Base-by-base conservation (phyloP, 2,329 filamentous ascomycete genomes). In the Diplodia mutila region DNA sequence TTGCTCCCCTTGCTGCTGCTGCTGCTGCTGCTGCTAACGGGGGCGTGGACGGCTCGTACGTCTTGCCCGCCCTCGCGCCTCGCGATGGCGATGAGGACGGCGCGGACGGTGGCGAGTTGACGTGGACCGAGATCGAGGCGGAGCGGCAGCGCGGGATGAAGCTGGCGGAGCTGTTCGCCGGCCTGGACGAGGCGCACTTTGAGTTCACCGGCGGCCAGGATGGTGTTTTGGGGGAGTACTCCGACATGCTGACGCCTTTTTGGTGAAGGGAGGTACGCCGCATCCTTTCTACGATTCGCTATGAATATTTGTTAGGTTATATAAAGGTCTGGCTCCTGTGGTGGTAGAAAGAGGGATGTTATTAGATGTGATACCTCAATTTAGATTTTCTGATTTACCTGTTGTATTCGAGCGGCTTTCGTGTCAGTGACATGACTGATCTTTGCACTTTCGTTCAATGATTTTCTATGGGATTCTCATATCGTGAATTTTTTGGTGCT, bases 81-180 rank as follows among this genome's bases (percentile, higher is more conserved):
- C 69, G 71, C 0, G 77, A 75, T 70, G 39, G 18, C 6, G n/a
- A n/a, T 6, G 39, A 21, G 5, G 39, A 9, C 18, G 39, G n/a
- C 34, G 34, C 8, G 3, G 34, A 3, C 16, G 73, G 74, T 25
- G 71, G 72, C 6, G 79, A 80, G 3, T 89, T 87, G 87, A 84
- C 82, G 3, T 90, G 87, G 87, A 83, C 87, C 66, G 79, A 81
- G 23, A 86, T 90, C 68, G 87, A 90, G 71, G 78, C 81, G 68
- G 85, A 89, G 75, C 80, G 87, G 39, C 68, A 83, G 61, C 79
- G 85, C 51, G 88, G 87, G 0, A 70, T 89, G 72, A 78, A 80
- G 68, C 78, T 87, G 34, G 86, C 87, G 4, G 80, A 83, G 71
- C 82, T 85, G 49, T 89, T 87, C 75, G 80, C 83, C 29, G 79